Evolutionary conservation across 352 stramenopile species (phyloP).

Genomic region (Aphanomyces stellatus): DNA sequence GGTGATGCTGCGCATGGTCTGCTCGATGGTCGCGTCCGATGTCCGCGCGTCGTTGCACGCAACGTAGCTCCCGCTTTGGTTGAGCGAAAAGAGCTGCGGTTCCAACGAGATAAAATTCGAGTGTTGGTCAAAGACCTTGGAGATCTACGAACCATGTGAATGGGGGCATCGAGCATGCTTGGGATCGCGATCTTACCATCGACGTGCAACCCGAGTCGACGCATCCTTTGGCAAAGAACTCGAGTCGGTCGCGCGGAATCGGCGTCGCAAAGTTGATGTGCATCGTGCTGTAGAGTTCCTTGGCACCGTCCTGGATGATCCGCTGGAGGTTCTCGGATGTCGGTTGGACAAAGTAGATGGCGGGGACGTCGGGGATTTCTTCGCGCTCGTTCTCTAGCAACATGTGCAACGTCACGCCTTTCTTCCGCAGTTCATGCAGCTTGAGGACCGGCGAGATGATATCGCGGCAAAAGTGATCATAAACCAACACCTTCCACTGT

Average conservation of each 20-base stretch:
- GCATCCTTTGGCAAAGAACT: constrained; percentile 73
- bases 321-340: constrained; percentile 91
- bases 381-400: constrained; percentile 91
- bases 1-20: constrained; percentile 60
- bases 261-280: constrained; percentile 94
- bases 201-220: constrained; percentile 69
- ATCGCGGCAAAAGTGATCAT: constrained; percentile 92
- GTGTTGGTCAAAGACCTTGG: constrained; percentile 96
- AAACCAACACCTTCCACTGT: constrained; percentile 96
- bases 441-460: constrained; percentile 98
- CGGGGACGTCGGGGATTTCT: constrained; percentile 94
- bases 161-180: not conserved
- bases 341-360: constrained; percentile 96
- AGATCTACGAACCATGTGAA: constrained; percentile 46
- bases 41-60: constrained; percentile 89
- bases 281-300: constrained; percentile 87
- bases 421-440: constrained; percentile 93
- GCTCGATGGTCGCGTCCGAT: constrained; percentile 69
- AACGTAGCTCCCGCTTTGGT: constrained; percentile 88
- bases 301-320: constrained; percentile 91
- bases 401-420: constrained; percentile 97
- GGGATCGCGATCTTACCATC: constrained; percentile 35
- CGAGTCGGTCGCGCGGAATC: constrained; percentile 75
- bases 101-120: constrained; percentile 97
- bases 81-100: constrained; percentile 91